Evolutionary conservation across 352 stramenopile genomes (phyloP).

Genomic region (Phytopythium vexans): DNA sequence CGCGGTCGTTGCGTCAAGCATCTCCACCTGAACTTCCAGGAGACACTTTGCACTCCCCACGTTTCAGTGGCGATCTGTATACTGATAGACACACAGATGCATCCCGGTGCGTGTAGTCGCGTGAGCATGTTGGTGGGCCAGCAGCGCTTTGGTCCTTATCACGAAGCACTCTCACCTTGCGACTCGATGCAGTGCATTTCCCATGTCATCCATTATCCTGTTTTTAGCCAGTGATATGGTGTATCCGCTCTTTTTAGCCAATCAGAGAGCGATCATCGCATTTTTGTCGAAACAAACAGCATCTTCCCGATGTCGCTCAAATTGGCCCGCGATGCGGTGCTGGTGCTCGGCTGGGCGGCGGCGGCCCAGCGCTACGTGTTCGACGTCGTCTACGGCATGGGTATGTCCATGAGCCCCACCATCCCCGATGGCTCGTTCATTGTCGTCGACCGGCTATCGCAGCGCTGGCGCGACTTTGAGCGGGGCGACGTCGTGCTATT

Average conservation of each 20-base stretch:
- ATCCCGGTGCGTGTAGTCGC: no score
- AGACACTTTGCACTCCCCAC: no score
- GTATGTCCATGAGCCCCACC: slow-evolving; percentile 79
- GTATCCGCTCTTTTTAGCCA: not conserved
- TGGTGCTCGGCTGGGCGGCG: slow-evolving; percentile 58
- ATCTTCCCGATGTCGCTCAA: slow-evolving; percentile 5
- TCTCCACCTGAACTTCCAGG: no score
- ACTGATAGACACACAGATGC: no score
- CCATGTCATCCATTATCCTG: not conserved
- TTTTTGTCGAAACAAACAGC: not conserved
- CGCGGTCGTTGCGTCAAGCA: no score
- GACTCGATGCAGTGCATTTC: not conserved
- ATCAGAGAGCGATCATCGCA: not conserved
- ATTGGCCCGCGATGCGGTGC: slow-evolving; percentile 43
- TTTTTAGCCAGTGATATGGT: slow-evolving; percentile 2
- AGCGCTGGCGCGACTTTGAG: slow-evolving; percentile 57
- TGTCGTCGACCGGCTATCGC: slow-evolving; percentile 76
- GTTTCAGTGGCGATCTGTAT: no score
- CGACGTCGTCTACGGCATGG: slow-evolving; percentile 84
- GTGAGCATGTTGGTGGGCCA: no score
- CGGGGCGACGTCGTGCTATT: slow-evolving; percentile 83
- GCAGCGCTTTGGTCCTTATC: no score
- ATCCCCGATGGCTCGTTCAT: slow-evolving; percentile 81
- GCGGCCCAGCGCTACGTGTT: slow-evolving; percentile 64
- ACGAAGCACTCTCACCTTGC: no score